phyloP scores from a whole-genome alignment of 805 yeast genomes.

The Priceomyces castillae region DNA sequence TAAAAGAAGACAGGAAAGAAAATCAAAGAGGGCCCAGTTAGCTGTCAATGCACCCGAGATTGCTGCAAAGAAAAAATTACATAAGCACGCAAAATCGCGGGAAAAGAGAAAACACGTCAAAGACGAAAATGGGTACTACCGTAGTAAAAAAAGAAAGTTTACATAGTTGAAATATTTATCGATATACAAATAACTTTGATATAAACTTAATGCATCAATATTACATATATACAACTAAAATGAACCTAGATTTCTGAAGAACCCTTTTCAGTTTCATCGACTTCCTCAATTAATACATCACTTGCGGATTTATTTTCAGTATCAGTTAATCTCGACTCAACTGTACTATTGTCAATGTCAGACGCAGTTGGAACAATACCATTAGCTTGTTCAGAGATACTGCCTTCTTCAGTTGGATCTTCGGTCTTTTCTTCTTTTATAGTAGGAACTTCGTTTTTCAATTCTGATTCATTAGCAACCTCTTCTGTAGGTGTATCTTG shows the following conservation, averaged over 20 bases:
- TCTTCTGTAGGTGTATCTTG: conserved; percentile 4
- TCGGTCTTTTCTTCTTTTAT: conserved; percentile 1
- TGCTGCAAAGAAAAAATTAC: conserved; percentile 75
- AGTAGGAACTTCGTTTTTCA: conserved; percentile 2
- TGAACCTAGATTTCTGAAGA: no score
- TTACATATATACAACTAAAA: no score
- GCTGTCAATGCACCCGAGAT: conserved; percentile 76
- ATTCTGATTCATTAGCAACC: background rate
- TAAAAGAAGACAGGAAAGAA: conserved; percentile 71
- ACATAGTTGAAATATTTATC: background rate
- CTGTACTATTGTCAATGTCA: background rate
- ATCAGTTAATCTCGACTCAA: background rate
- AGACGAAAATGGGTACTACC: conserved; percentile 76
- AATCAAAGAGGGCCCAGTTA: conserved; percentile 68
- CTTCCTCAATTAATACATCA: background rate
- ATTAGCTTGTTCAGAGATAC: background rate
- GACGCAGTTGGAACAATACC: background rate
- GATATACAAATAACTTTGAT: background rate
- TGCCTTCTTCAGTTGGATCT: background rate
- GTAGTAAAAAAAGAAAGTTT: conserved; percentile 51
- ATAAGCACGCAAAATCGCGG: conserved; percentile 70
- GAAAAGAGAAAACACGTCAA: conserved; percentile 73
- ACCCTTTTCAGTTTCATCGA: no score
- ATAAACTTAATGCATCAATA: no score
- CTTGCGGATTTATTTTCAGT: background rate